phyloP scores from a whole-genome alignment of 257 asterid species.

The Solanum appendiculatum region DNA sequence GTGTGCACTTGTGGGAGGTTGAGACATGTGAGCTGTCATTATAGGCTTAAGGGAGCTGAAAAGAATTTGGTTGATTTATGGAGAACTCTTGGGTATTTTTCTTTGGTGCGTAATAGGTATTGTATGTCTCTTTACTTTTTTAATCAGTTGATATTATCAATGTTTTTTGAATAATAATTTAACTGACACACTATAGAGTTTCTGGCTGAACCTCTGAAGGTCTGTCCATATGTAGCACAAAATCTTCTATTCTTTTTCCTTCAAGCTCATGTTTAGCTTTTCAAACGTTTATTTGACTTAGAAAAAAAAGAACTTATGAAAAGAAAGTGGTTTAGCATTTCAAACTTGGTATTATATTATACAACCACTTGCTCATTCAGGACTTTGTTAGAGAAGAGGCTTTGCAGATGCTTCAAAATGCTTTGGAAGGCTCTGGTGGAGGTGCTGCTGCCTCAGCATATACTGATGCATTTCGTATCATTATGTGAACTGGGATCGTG shows the following conservation, averaged over 20 bases:
- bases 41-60: background rate
- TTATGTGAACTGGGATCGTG: conserved; percentile 63
- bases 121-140: background rate
- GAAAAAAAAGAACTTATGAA: background rate
- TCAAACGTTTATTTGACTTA: background rate
- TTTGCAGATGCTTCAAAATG: conserved; percentile 91
- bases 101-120: background rate
- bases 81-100: background rate
- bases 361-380: conserved; percentile 36
- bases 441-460: conserved; percentile 72
- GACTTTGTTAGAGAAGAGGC: conserved; percentile 97
- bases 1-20: background rate
- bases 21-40: background rate
- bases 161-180: background rate
- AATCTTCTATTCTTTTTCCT: background rate
- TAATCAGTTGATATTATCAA: background rate
- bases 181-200: background rate
- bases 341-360: background rate
- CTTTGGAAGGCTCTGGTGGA: conserved; percentile 93
- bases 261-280: background rate
- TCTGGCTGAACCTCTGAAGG: background rate
- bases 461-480: conserved; percentile 79
- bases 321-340: background rate
- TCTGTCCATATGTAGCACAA: background rate
- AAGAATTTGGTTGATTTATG: background rate